Evolutionary conservation across 1,139 yeast genomes (phyloP), one percentile per base, ranked within the genome.

Genomic region (Wickerhamiella infanticola): DNA sequence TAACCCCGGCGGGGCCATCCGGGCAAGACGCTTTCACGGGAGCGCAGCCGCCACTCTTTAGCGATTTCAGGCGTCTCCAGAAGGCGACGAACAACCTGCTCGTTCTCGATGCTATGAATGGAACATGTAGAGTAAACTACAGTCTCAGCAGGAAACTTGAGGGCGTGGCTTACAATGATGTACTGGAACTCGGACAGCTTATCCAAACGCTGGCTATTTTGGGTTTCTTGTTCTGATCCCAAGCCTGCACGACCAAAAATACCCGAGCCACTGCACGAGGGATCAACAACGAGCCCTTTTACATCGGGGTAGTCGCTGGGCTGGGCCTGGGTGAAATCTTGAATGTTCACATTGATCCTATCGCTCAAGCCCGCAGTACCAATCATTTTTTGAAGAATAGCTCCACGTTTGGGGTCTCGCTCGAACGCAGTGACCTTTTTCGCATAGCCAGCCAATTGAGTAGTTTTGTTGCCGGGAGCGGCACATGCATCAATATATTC

Each of bases 381-480:
- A 54, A 86, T 72, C 97, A 90, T 90, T 56, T 72, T 80, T 49
- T 73, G 71, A 53, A 90, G 67, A n/a, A 77, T 75, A 49, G 76
- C 70, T 1, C 84, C 82, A 52, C 99, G 69, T 45, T 73, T 72
- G 2, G 70, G 66, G 58, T 93, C 95, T 55, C 88, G 72, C 62
- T 90, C 99, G 64, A 86, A 90, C 0, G 98, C 98, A 56, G 72
- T 72, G 4, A 88, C 79, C 0, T 72, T 31, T 52, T 52, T 5
- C 63, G 68, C 37, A 55, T 57, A 37, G 1, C 94, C 74, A 0
- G 97, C 95, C 29, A 81, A 67, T 63, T 88, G 97, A 0, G 97
- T 84, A 0, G 99, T 90, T 61, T 90, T 93, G 63, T 90, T 90
- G 5, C 99, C 99, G 1, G 99, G 99, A 0, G 99, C 98, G 2